Conservation (phyloP, 495 filamentous ascomycete genomes). For the Tuber umbilicatum region DNA sequence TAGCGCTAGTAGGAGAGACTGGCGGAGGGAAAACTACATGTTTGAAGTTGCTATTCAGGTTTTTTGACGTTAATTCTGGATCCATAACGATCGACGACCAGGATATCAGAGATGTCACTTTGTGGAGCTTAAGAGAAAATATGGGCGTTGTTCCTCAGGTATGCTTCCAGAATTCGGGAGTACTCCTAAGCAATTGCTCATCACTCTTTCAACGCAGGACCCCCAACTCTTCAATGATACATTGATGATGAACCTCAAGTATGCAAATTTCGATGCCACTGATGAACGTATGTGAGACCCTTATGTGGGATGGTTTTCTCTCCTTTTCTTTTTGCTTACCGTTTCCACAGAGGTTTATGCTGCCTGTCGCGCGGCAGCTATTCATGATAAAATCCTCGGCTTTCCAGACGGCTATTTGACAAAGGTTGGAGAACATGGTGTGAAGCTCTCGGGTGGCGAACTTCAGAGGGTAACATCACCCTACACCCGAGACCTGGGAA, state of each 20-base stretch:
- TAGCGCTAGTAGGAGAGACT: constrained; percentile 70
- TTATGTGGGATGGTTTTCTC: not conserved
- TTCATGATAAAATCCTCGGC: constrained; percentile 61
- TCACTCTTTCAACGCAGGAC: constrained; percentile 43
- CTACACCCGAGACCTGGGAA: not conserved
- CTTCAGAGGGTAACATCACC: constrained; percentile 53
- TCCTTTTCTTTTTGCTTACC: constrained; percentile 15
- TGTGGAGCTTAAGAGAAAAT: constrained; percentile 58
- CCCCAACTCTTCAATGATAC: constrained; percentile 65
- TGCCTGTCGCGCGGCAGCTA: constrained; percentile 62
- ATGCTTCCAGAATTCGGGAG: constrained; percentile 5
- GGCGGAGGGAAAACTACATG: constrained; percentile 73
- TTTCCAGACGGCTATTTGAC: constrained; percentile 56
- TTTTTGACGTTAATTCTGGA: constrained; percentile 62
- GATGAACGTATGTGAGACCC: constrained; percentile 45
- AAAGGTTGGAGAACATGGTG: constrained; percentile 46
- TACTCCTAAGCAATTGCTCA: not conserved
- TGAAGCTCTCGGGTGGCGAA: constrained; percentile 68
- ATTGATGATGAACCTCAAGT: constrained; percentile 67
- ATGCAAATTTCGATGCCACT: constrained; percentile 55
- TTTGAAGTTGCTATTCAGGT: constrained; percentile 62
- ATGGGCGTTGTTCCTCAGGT: constrained; percentile 66
- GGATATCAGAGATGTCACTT: constrained; percentile 61
- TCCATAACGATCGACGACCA: constrained; percentile 67
- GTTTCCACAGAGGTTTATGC: constrained; percentile 53